phyloP scores from a whole-genome alignment of 2,329 filamentous ascomycete species.

The Pseudogymnoascus sp. region DNA sequence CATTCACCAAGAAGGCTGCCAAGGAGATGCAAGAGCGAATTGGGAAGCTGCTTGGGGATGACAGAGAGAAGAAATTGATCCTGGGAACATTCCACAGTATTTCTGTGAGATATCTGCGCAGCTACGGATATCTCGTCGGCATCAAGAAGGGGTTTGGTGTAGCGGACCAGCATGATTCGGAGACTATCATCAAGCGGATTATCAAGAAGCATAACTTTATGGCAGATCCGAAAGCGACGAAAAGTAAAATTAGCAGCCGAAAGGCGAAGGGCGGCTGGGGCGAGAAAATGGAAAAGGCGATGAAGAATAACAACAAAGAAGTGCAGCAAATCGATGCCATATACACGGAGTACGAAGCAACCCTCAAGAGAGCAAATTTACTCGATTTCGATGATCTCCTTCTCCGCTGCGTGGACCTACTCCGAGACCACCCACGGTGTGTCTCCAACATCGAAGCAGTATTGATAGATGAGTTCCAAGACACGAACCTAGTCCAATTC shows the following conservation, averaged over 20 bases:
- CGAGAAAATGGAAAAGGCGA: slow-evolving; percentile 21
- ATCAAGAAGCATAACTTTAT: slow-evolving; percentile 64
- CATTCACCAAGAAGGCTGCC: slow-evolving; percentile 93
- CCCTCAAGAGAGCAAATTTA: slow-evolving; percentile 68
- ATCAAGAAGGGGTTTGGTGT: slow-evolving; percentile 81
- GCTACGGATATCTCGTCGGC: slow-evolving; percentile 79
- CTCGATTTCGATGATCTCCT: slow-evolving; percentile 94
- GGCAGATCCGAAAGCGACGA: slow-evolving; percentile 64
- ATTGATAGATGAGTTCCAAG: slow-evolving; percentile 94
- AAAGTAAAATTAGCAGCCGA: slow-evolving; percentile 66
- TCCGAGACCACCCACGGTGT: slow-evolving; percentile 66
- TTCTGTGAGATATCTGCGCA: slow-evolving; percentile 71
- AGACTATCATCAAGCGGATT: slow-evolving; percentile 73
- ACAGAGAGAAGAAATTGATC: slow-evolving; percentile 67
- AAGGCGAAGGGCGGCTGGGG: slow-evolving; percentile 45
- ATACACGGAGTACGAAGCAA: slow-evolving; percentile 72
- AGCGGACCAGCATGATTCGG: slow-evolving; percentile 74
- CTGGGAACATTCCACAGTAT: slow-evolving; percentile 95
- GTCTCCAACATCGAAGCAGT: slow-evolving; percentile 87
- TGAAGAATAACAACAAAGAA: slow-evolving; percentile 37
- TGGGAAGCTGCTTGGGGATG: slow-evolving; percentile 69
- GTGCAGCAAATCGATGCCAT: slow-evolving; percentile 59
- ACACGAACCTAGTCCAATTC: slow-evolving; percentile 92
- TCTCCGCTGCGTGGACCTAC: slow-evolving; percentile 71
- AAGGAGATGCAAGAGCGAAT: slow-evolving; percentile 90